Conservation (phyloP, 2,329 filamentous ascomycete genomes). For the Fusarium setosum region DNA sequence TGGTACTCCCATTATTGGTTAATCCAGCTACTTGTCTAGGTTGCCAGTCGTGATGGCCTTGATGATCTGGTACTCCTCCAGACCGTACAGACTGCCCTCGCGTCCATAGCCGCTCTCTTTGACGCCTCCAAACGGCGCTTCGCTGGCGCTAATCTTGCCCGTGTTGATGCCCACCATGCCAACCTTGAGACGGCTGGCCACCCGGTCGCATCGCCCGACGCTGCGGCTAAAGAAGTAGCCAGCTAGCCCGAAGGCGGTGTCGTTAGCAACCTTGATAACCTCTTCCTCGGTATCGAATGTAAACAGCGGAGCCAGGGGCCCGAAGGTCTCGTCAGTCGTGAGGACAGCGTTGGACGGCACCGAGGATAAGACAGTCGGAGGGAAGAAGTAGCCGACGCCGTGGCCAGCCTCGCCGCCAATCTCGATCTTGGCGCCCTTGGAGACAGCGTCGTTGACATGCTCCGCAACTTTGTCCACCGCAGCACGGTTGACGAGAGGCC, state of each 20-base stretch:
- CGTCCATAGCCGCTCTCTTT: conserved; percentile 86
- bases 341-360: too few species aligned
- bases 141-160: conserved; percentile 70
- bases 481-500: background rate
- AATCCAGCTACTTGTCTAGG: too few species aligned
- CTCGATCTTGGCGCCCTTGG: background rate
- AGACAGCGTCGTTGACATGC: background rate
- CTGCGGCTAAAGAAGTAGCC: conserved; percentile 90
- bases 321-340: conserved; percentile 79
- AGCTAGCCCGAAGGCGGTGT: conserved; percentile 85
- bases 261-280: conserved; percentile 86
- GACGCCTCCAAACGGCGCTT: conserved; percentile 79
- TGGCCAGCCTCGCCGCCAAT: background rate
- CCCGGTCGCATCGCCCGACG: conserved; percentile 67
- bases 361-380: conserved; percentile 3
- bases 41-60: conserved; percentile 77
- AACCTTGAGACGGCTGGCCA: conserved; percentile 79
- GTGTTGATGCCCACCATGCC: conserved; percentile 92
- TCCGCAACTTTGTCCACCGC: background rate
- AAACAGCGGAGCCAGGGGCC: conserved; percentile 91
- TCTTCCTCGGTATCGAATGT: conserved; percentile 90
- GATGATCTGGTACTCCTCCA: conserved; percentile 79
- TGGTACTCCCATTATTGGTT: too few species aligned
- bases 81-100: conserved; percentile 82
- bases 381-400: background rate